These are phyloP conservation scores for Mediolabrus comicus DNA, from an alignment of 108 stramenopile species.

Conservation along the genomic window DNA sequence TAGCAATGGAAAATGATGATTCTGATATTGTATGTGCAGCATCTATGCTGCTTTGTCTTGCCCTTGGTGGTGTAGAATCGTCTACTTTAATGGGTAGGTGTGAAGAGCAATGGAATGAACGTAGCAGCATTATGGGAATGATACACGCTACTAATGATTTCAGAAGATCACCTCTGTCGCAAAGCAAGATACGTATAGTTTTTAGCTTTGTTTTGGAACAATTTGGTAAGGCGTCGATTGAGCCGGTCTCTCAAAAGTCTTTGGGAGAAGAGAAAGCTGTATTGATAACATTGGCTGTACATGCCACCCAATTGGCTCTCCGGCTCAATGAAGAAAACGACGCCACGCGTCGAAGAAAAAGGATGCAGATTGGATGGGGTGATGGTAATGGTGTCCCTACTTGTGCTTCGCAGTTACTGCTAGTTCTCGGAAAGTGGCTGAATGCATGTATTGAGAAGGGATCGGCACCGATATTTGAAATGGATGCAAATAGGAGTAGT, in stretches of 20 bases:
- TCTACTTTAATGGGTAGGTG: not conserved
- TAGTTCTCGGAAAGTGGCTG: not conserved
- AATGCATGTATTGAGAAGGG: not conserved
- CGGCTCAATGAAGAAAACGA: not conserved
- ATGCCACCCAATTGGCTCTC: not conserved
- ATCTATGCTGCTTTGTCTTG: not conserved
- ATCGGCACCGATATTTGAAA: not conserved
- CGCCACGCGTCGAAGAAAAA: not conserved
- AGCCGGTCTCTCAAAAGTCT: not conserved
- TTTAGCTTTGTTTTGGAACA: not conserved
- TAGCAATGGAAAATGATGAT: not conserved
- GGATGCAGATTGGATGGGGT: not conserved
- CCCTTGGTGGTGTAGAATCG: not conserved
- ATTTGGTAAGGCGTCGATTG: not conserved
- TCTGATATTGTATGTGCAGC: not conserved
- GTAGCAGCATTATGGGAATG: not conserved
- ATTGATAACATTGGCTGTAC: not conserved
- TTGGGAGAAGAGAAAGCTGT: not conserved
- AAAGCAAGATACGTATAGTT: not conserved
- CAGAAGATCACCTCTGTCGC: not conserved
- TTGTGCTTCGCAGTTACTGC: not conserved
- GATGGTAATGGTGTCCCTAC: not conserved
- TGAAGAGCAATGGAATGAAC: not conserved
- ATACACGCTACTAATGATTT: not conserved
- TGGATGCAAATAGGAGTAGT: not conserved